Percentiles rank a stretch among this genome's conserved stretches.
These are phyloP conservation scores for Cryptococcus sp. DNA, from an alignment of 1,284 basidiomycete species.

Conservation along the genomic window DNA sequence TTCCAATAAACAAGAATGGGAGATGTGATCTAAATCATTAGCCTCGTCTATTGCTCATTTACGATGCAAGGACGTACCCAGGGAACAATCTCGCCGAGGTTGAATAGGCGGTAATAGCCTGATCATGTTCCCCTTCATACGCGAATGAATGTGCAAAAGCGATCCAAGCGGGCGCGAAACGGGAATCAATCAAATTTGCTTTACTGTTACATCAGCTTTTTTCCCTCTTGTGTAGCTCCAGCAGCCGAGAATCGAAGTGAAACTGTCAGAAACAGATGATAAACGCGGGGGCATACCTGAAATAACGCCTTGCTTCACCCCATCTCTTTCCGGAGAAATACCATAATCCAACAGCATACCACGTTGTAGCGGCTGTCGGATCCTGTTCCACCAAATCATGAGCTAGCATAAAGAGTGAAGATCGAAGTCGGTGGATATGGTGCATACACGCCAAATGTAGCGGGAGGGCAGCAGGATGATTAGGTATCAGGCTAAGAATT, in stretches of 20 bases:
- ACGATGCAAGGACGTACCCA: conserved; percentile 57
- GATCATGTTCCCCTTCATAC: conserved; percentile 94
- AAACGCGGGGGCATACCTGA: conserved; percentile 71
- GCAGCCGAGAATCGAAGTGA: not conserved
- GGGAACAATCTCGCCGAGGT: conserved; percentile 92
- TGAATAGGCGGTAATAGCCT: conserved; percentile 96
- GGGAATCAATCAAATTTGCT: conserved; percentile 91
- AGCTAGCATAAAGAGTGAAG: conserved; percentile 88
- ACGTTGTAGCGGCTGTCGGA: conserved; percentile 85
- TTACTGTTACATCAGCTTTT: conserved; percentile 60
- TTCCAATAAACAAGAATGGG: conserved; percentile 91
- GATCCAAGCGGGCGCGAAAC: conserved; percentile 95
- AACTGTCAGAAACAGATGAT: not conserved
- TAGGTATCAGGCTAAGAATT: conserved; percentile 71
- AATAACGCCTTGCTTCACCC: conserved; percentile 83
- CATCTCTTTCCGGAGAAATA: conserved; percentile 83
- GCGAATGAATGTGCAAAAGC: conserved; percentile 97
- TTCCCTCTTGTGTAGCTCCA: not conserved
- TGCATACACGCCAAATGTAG: conserved; percentile 97
- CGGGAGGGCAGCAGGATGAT: conserved; percentile 81
- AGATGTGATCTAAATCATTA: conserved; percentile 68
- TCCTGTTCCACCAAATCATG: conserved; percentile 92
- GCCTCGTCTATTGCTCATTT: not conserved
- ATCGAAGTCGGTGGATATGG: conserved; percentile 83
- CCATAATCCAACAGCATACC: conserved; percentile 99